A percentile compares a stretch with the other conserved stretches of the same genome.
phyloP scores from a whole-genome alignment of 176 grass and related monocot genomes.

The Zizania latifolia region DNA sequence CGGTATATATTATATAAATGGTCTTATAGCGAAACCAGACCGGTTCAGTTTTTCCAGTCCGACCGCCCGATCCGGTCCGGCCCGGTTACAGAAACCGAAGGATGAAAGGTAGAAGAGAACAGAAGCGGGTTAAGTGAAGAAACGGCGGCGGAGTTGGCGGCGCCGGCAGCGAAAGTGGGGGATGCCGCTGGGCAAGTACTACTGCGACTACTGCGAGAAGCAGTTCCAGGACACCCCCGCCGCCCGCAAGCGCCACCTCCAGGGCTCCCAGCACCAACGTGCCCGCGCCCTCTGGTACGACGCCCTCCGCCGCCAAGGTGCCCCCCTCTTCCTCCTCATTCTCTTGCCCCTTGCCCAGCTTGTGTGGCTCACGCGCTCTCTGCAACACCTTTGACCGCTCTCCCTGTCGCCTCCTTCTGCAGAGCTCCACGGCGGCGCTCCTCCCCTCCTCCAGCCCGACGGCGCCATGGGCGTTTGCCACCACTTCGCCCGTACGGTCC shows the following conservation, averaged over 20 bases:
- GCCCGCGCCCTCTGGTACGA: conserved; percentile 77
- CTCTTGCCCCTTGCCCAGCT: not conserved
- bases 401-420: not conserved
- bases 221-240: conserved; percentile 80
- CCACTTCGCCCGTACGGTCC: conserved; percentile 65
- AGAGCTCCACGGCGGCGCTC: conserved; percentile 37
- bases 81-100: not conserved
- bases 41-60: no score
- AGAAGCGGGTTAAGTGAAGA: not conserved
- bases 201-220: conserved; percentile 98
- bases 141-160: no score
- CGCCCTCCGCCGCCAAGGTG: conserved; percentile 55
- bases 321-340: not conserved
- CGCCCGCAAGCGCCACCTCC: conserved; percentile 78
- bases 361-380: conserved; percentile 19
- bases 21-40: no score
- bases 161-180: not conserved
- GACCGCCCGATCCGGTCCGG: no score
- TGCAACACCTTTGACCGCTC: conserved; percentile 30
- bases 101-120: no score
- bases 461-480: conserved; percentile 65
- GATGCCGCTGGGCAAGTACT: conserved; percentile 78
- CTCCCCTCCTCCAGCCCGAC: conserved; percentile 32
- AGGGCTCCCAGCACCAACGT: conserved; percentile 57
- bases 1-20: no score